These are phyloP conservation scores for Rhododendron vialii DNA, from an alignment of 148 eudicot species.

Conservation along the genomic window DNA sequence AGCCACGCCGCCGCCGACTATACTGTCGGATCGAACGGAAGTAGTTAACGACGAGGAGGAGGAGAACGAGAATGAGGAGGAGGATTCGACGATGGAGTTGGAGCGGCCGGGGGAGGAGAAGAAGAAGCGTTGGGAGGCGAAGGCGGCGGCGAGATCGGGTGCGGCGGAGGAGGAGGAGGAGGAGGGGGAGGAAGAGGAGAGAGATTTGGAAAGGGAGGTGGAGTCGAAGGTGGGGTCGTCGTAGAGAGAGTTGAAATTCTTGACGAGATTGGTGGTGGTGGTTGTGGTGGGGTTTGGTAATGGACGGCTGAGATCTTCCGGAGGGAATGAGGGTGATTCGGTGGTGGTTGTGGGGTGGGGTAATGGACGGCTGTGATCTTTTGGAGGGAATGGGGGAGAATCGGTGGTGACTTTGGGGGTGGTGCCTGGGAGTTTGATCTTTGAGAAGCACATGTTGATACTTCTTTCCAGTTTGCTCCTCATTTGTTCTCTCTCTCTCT, in stretches of 20 bases:
- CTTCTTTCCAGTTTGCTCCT: slow-evolving; percentile 39
- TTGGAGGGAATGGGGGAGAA: background rate
- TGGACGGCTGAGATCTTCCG: slow-evolving; percentile 23
- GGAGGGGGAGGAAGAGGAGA: slow-evolving; percentile 11
- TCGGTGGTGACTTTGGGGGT: background rate
- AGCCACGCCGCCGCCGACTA: slow-evolving; percentile 39
- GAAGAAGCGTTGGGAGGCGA: slow-evolving; percentile 78
- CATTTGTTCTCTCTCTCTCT: slow-evolving; percentile 22
- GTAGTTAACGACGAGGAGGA: slow-evolving; percentile 15
- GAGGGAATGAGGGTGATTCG: background rate
- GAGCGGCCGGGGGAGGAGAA: slow-evolving; percentile 88
- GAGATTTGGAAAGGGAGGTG: background rate
- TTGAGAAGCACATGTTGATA: slow-evolving; percentile 52
- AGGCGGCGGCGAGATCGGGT: slow-evolving; percentile 59
- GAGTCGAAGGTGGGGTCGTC: slow-evolving; percentile 16
- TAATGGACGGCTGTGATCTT: no score
- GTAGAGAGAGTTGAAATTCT: slow-evolving; percentile 58
- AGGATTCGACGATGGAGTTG: slow-evolving; percentile 67
- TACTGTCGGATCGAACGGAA: background rate
- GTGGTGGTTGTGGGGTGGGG: background rate
- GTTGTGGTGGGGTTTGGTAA: background rate
- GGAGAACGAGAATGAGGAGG: slow-evolving; percentile 24
- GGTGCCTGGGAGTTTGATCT: slow-evolving; percentile 29
- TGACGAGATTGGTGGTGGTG: slow-evolving; percentile 14
- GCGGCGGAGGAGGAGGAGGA: slow-evolving; percentile 23